These are phyloP conservation scores for Kregervanrija delftensis DNA, from an alignment of 805 yeast genomes.

Conservation along the genomic window DNA sequence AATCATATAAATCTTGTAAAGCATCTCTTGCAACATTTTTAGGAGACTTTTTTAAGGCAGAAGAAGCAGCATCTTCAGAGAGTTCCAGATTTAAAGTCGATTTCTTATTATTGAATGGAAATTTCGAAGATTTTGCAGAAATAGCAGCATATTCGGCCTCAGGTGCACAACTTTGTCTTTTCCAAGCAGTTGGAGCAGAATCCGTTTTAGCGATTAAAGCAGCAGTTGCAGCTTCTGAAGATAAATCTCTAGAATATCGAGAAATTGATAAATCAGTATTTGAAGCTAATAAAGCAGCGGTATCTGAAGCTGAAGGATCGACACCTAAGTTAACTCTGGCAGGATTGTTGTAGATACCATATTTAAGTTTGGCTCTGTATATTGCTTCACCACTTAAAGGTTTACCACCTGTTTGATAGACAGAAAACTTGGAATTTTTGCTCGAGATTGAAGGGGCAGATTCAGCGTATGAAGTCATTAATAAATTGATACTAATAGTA, in stretches of 20 bases:
- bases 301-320: slow-evolving; percentile 59
- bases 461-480: slow-evolving; percentile 19
- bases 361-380: slow-evolving; percentile 65
- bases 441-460: slow-evolving; percentile 23
- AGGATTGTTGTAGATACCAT: slow-evolving; percentile 54
- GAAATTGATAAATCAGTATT: slow-evolving; percentile 55
- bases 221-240: slow-evolving; percentile 63
- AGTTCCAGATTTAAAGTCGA: slow-evolving; percentile 30
- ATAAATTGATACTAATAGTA: background rate
- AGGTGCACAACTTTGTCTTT: slow-evolving; percentile 37
- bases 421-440: slow-evolving; percentile 30
- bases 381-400: slow-evolving; percentile 70
- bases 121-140: slow-evolving; percentile 28
- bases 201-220: slow-evolving; percentile 44
- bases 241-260: slow-evolving; percentile 54
- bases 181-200: slow-evolving; percentile 43
- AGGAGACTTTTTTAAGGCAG: slow-evolving; percentile 28
- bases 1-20: slow-evolving; percentile 34
- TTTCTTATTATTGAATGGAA: slow-evolving; percentile 19
- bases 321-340: slow-evolving; percentile 54
- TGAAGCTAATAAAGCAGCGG: slow-evolving; percentile 73
- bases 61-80: slow-evolving; percentile 36
- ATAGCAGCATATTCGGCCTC: slow-evolving; percentile 42
- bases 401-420: slow-evolving; percentile 63
- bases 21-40: slow-evolving; percentile 29